Base-by-base conservation (phyloP, 148 eudicot species). In the Simmondsia chinensis region DNA sequence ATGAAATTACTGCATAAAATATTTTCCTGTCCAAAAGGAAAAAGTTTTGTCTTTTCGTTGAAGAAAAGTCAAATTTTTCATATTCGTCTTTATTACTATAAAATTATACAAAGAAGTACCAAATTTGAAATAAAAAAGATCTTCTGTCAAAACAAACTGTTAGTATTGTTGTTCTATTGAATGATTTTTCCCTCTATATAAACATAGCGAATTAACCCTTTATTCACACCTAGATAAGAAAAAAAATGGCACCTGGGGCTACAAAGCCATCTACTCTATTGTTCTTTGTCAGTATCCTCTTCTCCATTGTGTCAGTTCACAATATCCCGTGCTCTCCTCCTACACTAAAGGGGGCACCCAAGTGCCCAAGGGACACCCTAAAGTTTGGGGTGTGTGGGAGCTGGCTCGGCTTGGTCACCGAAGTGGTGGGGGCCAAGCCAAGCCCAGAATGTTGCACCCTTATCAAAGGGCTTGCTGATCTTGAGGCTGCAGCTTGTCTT, bases 381-480 rank as follows among this genome's bases (percentile, higher is more conserved):
- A 83, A 83, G 59, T 77, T 79, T 15, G 96, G 96, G 28, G 88
- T 73, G 20, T 87, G 96, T 61, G 76, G 85, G 12, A 81, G 83
- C 55, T 83, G 88, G 88, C 72, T 76, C 4, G 94, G 94, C 19
- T 33, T 87, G 52, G 84, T 76, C n/a, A 74, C 54, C 26, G 96
- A 82, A 59, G 79, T 66, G 0, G 36, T 82, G 20, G 94, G 96
- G 43, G 56, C 82, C 16, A 59, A 68, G 47, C 94, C 88, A 12
- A 77, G 74, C 37, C 43, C 57, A 10, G 54, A 76, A 39, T 87
- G 96, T 9, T 87, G 96, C 52, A 38, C 57, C 21, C 41, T 87
- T 35, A 18, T 87, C 32, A 29, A 70, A 44, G 94, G 87, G 23
- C 33, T 88, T 9, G 96, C 87, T 1, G 76, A 74, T 20, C 69